Percentiles rank a stretch among this genome's conserved stretches.
Conservation (phyloP, 1,284 basidiomycete genomes). For the Melampsora larici-populina region DNA sequence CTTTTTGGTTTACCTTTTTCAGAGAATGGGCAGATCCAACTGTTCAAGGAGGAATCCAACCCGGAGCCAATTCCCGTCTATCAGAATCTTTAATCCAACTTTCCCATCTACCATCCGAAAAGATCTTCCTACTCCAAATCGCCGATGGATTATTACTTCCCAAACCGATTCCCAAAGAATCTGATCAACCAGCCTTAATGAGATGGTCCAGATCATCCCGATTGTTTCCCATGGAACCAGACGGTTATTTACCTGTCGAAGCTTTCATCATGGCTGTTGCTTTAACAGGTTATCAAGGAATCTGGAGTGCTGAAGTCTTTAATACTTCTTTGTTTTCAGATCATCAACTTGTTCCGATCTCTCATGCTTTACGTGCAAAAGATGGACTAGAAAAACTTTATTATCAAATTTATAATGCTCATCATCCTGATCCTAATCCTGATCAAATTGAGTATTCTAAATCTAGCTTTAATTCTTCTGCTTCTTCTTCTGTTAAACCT, state of each 20-base stretch:
- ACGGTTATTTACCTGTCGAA: slow-evolving; percentile 53
- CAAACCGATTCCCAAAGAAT: slow-evolving; percentile 48
- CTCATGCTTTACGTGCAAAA: slow-evolving; percentile 51
- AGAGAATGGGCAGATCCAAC: slow-evolving; percentile 34
- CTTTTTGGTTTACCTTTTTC: not conserved
- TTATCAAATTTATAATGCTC: slow-evolving; percentile 17
- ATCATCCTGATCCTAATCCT: not conserved
- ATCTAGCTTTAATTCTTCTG: too few relatives aligned
- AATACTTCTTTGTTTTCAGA: slow-evolving; percentile 50
- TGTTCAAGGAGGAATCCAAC: slow-evolving; percentile 25
- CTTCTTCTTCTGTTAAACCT: too few relatives aligned
- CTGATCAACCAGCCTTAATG: slow-evolving; percentile 51
- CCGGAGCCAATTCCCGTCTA: slow-evolving; percentile 2
- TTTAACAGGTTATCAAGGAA: slow-evolving; percentile 52
- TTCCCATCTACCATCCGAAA: slow-evolving; percentile 41
- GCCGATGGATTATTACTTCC: slow-evolving; percentile 51
- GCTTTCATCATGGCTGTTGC: slow-evolving; percentile 52
- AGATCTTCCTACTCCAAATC: slow-evolving; percentile 55
- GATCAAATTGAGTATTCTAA: too few relatives aligned
- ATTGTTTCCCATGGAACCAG: slow-evolving; percentile 53
- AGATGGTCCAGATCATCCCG: slow-evolving; percentile 54
- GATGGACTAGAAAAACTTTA: slow-evolving; percentile 43
- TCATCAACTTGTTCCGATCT: slow-evolving; percentile 46
- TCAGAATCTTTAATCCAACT: slow-evolving; percentile 44
- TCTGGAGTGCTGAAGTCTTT: slow-evolving; percentile 55